Evolutionary conservation across 257 asterid genomes (phyloP), one percentile per base, ranked within the genome.

Genomic region (Solanum sejunctum): DNA sequence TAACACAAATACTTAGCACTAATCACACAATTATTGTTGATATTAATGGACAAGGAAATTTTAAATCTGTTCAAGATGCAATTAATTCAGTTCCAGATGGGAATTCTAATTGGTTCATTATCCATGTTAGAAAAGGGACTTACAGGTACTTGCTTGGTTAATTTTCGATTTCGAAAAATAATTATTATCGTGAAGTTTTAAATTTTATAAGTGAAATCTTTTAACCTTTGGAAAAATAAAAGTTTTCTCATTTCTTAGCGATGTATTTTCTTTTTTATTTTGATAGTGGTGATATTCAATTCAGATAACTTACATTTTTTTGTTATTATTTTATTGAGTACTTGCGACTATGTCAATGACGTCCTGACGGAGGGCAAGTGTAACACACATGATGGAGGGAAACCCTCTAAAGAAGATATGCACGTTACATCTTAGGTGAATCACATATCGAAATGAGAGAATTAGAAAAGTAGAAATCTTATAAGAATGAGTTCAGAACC

Each of bases 61-160:
- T 94, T 91, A 86, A 80, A 82, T 80, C 95, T 23, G 85, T 94
- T 58, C 98, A 89, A 81, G 89, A 91, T 73, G 99, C 99, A 73
- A 82, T 94, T 85, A 92, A 95, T 87, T 87, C 91, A 77, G 91
- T 94, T 47, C 97, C 99, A 6, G 87, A 87, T 57, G 91, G 92
- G n/a, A 94, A 95, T 85, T 85, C 94, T 32, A 54, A 95, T 61
- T 95, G 97, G 98, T 47, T 89, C 71, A 86, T 88, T 81, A 92
- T 95, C 84, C 92, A 94, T 84, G 84, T 95, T 75, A 85, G 61
- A 12, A 92, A 91, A 91, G 99, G 99, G 56, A 84, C 88, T 49
- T 95, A 94, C 89, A 95, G 98, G 99, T 93, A 41, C 26, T 41
- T 47, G 41, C 0, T 71, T 41, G 10, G 32, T 47, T 45, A 26